Evolutionary conservation across 257 asterid species (phyloP), one percentile per base, ranked within the genome.

Genomic region (Nicotiana attenuata): DNA sequence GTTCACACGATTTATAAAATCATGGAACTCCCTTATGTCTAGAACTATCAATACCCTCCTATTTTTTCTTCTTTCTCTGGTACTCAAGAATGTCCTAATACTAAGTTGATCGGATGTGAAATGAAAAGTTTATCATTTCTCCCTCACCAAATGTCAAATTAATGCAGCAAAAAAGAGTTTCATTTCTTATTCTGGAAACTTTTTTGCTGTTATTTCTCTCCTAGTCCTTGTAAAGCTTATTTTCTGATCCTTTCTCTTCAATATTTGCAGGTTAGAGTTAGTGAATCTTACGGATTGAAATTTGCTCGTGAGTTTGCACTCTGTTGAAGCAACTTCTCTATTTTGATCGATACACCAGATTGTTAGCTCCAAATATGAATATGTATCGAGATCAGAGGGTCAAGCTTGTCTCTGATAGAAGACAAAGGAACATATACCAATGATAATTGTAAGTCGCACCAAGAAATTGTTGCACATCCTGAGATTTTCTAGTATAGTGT

Each of bases 241-340:
- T 77, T 31, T 19, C 80, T 59, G 63, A 81, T 38, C 68, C 22
- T 11, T 67, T 53, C 15, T 68, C 41, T 75, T 24, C 0, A 50
- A 75, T 50, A 24, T 50, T 75, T 75, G 81, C 80, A 96, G 99
- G 97, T 96, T 55, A 91, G 97, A 84, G 97, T 96, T 47, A 88
- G 99, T 86, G 99, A 96, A 89, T 96, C 98, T 14, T 96, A 96
- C 41, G 99, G 98, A 78, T 86, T 96, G 89, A 93, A 88, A 82
- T 96, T 96, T 87, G 97, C 98, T 15, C 90, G 98, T 78, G 99
- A 96, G 89, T 94, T 96, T 77, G 99, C 98, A 1, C 99, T 96
- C 91, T 96, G 55, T 90, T 96, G 97, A 96, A 96, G 80, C 99
- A 96, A 84, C 92, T 96, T 24, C 98, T 96, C 65, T 96, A 94